phyloP scores from a whole-genome alignment of 352 stramenopile genomes.

The Phytophthora cactorum region DNA sequence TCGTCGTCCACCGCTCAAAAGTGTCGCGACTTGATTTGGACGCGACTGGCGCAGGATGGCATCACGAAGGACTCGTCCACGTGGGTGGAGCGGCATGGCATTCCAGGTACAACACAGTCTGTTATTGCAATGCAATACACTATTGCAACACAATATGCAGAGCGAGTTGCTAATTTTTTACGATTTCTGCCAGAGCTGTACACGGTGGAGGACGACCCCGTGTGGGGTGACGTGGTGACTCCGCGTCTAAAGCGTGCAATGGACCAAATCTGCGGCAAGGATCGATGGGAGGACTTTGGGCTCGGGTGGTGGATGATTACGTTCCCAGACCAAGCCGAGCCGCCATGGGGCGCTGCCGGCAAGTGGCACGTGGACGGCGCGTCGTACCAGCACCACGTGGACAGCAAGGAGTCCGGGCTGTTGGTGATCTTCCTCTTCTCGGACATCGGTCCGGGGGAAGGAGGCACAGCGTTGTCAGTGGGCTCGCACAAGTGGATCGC shows the following conservation, averaged over 20 bases:
- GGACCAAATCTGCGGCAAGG: conserved; percentile 75
- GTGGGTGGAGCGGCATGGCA: conserved; percentile 67
- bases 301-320: conserved; percentile 89
- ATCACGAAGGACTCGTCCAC: conserved; percentile 48
- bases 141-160: background rate
- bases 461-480: conserved; percentile 70
- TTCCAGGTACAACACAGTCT: conserved; percentile 39
- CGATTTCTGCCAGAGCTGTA: conserved; percentile 51
- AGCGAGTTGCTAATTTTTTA: conserved; percentile 5
- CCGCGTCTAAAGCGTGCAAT: conserved; percentile 55
- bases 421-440: conserved; percentile 62
- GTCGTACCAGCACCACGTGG: conserved; percentile 72
- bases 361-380: conserved; percentile 78
- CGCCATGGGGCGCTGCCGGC: conserved; percentile 68
- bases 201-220: conserved; percentile 36
- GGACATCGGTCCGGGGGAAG: conserved; percentile 19
- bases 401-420: conserved; percentile 29
- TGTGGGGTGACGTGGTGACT: conserved; percentile 59
- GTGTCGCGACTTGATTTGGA: conserved; percentile 58
- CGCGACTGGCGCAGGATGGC: conserved; percentile 40
- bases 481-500: conserved; percentile 73
- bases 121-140: no score
- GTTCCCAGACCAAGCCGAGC: conserved; percentile 56
- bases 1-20: conserved; percentile 41
- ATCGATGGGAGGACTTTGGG: conserved; percentile 69